Base-by-base conservation (phyloP, 2,329 filamentous ascomycete genomes). In the Stagonosporopsis tanaceti region DNA sequence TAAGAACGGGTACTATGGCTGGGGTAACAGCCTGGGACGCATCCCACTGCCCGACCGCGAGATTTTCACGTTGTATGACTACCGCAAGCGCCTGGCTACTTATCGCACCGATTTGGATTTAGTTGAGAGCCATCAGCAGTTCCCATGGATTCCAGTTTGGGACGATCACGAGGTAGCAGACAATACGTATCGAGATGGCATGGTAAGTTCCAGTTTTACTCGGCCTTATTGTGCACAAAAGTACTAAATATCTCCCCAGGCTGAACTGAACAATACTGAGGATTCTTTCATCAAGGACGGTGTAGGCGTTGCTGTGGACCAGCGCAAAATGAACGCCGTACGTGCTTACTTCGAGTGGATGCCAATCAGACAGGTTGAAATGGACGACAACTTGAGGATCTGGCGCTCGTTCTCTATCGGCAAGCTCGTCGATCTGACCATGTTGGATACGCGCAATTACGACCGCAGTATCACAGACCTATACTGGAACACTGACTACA, bases 401-500 rank as follows among this genome's bases (percentile, higher is more conserved):
- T 80, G 77, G 78, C 67, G 78, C 14, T 73, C 68, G 3, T 80
- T 80, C 64, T 73, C 67, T 14, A 74, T 79, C 20, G 78, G 78
- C 47, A 78, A 73, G 40, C 64, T 80, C 1, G 65, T 78, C 12
- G 78, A 80, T 48, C 63, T 79, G 7, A 71, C 79, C 53, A 79
- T 80, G 74, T 67, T 80, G 14, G 78, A 80, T 47, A 80, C 77
- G 1, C 70, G 77, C 5, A 66, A 79, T 28, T 79, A 80, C 56
- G 78, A 79, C 58, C 75, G 77, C 12, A 76, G 72, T 6, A 78
- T 80, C 48, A 80, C 78, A 1, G 75, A 78, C 53, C 66, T 80
- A 1, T 77, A 78, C 63, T 85, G 83, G 81, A 89, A 90, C 68
- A 82, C 81, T 0, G 79, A 85, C 40, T 90, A 90, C 68, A 78